Base-by-base conservation (phyloP, 148 eudicot genomes). In the Camellia japonica region DNA sequence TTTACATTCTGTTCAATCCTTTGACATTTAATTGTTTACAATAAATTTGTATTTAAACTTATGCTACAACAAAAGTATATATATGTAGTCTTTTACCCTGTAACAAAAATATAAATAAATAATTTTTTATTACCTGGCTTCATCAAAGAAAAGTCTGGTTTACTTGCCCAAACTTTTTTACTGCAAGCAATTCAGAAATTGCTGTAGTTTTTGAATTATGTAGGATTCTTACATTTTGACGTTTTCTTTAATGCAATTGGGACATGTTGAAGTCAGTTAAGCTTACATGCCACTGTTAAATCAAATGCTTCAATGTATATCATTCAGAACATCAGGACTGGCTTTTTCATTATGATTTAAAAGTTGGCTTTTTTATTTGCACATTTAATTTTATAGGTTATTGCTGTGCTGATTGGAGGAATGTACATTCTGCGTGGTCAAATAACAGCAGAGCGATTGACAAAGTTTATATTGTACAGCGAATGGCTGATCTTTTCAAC, bases 401-500 rank as follows among this genome's bases (percentile, higher is more conserved):
- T 93, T 80, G 99, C 99, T 73, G 99, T 91, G 87, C 89, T 97
- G 90, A 64, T 97, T 74, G 99, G 99, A 76, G 99, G 99, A 88
- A 92, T 94, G 85, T 94, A 89, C 86, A 94, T 94, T 77, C 75
- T 97, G 87, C 82, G 87, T 75, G 99, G 99, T 81, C 88, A 77
- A 80, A 89, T 94, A 79, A 85, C 99, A 75, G 99, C 99, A 59
- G 99, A 97, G 90, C 90, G 89, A 81, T 97, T 97, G 63, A 97
- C 99, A 58, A 97, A 97, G 88, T 97, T 94, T 85, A 86, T 97
- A 82, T 80, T 97, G 81, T 97, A 97, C 80, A 93, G 99, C 75
- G 99, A 97, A 89, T 97, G 99, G 99, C 89, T 97, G 62, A 97
- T 97, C 78, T 97, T 92, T 85, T 97, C 99, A 63, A 94, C 98